A percentile compares a stretch with the other conserved stretches of the same genome.
Conservation (phyloP, 495 filamentous ascomycete genomes). For the Penicillium argentinense region DNA sequence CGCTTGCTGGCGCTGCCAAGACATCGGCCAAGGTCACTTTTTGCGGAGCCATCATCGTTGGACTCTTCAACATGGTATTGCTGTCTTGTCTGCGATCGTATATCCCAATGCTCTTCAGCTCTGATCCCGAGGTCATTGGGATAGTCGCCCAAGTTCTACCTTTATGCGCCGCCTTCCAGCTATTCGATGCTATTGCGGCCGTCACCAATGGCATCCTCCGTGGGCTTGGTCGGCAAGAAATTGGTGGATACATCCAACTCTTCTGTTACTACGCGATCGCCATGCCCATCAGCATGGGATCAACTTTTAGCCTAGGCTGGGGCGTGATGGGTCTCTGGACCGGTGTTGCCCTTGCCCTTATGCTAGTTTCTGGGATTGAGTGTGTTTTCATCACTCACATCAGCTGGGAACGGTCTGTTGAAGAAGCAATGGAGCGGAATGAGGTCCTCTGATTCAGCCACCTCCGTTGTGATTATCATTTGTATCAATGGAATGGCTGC, state of each 20-base stretch:
- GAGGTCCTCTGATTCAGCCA: constrained; percentile 44
- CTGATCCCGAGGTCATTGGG: constrained; percentile 73
- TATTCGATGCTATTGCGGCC: constrained; percentile 77
- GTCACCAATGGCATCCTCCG: constrained; percentile 81
- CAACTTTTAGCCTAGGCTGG: constrained; percentile 72
- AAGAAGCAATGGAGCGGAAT: constrained; percentile 71
- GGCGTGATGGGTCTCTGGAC: constrained; percentile 76
- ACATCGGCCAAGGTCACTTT: constrained; percentile 69
- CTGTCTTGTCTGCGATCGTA: constrained; percentile 61
- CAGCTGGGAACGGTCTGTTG: constrained; percentile 73
- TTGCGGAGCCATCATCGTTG: constrained; percentile 63
- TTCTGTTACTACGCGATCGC: constrained; percentile 83
- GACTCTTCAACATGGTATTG: constrained; percentile 71
- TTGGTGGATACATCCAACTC: constrained; percentile 85
- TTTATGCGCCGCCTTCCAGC: constrained; percentile 80
- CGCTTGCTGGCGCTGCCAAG: constrained; percentile 67
- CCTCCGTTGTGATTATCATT: neutral
- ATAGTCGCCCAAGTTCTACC: constrained; percentile 73
- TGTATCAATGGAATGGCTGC: too few species aligned
- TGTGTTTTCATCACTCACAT: constrained; percentile 61
- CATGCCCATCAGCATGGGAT: constrained; percentile 77
- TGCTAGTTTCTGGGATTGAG: constrained; percentile 65
- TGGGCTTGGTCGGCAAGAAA: constrained; percentile 79
- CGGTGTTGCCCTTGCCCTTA: constrained; percentile 70
- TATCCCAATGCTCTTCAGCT: constrained; percentile 78